These are phyloP conservation scores for Malus sieversii DNA, from an alignment of 306 rosid genomes.

Conservation along the genomic window DNA sequence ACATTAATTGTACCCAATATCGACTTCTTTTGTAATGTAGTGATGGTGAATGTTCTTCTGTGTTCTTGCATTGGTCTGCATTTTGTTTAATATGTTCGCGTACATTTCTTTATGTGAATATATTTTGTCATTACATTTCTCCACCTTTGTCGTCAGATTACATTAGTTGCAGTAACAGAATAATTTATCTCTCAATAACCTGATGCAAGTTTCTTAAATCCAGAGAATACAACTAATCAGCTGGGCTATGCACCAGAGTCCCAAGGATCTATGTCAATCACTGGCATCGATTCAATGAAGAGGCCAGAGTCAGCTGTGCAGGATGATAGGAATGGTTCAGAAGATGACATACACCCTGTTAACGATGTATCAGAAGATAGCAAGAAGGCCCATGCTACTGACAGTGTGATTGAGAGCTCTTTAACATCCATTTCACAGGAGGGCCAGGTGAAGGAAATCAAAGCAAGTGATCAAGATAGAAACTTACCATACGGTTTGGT, in stretches of 20 bases:
- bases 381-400: conserved; percentile 16
- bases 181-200: conserved; percentile 20
- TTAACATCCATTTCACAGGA: conserved; percentile 20
- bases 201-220: conserved; percentile 22
- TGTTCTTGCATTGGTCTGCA: neutral
- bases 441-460: conserved; percentile 14
- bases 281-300: conserved; percentile 7
- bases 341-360: conserved; percentile 23
- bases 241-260: conserved; percentile 14
- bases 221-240: conserved; percentile 14
- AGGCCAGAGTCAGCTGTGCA: conserved; percentile 18
- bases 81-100: neutral
- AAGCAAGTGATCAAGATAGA: conserved; percentile 15
- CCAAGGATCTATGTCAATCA: conserved; percentile 17
- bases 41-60: neutral
- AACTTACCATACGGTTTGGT: conserved; percentile 14
- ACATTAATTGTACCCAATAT: neutral
- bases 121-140: neutral
- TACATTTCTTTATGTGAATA: neutral
- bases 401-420: conserved; percentile 19
- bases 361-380: conserved; percentile 23
- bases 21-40: neutral
- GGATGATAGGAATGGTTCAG: conserved; percentile 24
- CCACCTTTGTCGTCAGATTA: neutral
- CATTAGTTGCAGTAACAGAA: neutral